Evolutionary conservation across 768 basidiomycete genomes (phyloP), one percentile per base, ranked within the genome.

Genomic region (Termitomyces titanicus): DNA sequence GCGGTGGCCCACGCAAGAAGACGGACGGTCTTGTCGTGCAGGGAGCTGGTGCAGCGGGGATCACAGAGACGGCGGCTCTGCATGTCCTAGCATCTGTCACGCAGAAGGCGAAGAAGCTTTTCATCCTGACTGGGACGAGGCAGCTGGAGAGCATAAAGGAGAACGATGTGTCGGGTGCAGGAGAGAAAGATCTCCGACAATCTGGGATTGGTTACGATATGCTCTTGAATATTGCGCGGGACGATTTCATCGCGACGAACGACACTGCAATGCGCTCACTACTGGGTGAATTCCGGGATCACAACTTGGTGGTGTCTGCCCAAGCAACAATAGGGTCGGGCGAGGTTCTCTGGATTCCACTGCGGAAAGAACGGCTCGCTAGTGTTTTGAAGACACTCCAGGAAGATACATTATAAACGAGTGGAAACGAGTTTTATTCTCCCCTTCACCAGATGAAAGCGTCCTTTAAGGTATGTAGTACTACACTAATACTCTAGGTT

Each of bases 31-130:
- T 50, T 3, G 61, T 66, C 6, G 63, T 63, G 2, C 72, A 72
- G 49, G 71, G 71, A 12, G 68, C 71, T 0, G 71, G 73, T 0
- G 74, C 74, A 9, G 15, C 25, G 15, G 31, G 33, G 10, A 78
- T 94, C 75, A 85, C 87, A 53, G 88, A 56, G 85, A 98, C 59
- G 79, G 98, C 11, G n/a, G n/a, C n/a, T n/a, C n/a, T n/a, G n/a
- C n/a, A n/a, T n/a, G n/a, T n/a, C n/a, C n/a, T n/a, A n/a, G 86
- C 85, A 8, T 88, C 89, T 3, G 94, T 98, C 31, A 94, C 92
- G 1, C 83, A 86, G 47, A 92, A 91, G 61, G 92, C 95, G 4
- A 84, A 88, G 66, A 87, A 89, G 66, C 71, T 97, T 7, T 96
- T 98, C 70, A 68, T 70, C 27, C 74, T 92, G n/a, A n/a, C n/a